Evolutionary conservation across 208 protist species (phyloP), one percentile per base, ranked within the genome.

Genomic region (Phytomonas sp.): DNA sequence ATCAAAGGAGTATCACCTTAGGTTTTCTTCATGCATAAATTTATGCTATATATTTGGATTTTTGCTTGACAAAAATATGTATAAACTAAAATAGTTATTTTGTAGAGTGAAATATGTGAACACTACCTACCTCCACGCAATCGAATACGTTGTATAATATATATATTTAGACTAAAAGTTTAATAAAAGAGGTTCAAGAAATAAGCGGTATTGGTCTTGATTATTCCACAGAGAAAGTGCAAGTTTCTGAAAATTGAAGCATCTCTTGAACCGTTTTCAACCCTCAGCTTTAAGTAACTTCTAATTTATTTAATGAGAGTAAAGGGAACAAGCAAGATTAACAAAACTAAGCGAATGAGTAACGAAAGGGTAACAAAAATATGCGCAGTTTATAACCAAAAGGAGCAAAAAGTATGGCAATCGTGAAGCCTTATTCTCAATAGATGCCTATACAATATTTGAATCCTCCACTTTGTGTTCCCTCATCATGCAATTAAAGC

Each of bases 311-410:
- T 56, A 26, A 56, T 56, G 20, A 23, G 5, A 7, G 6, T 26
- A 26, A 26, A 56, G 17, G n/a, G 11, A 17, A 46, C 17, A 46
- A 15, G 40, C 36, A 68, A 46, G n/a, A n/a, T 68, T 15, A 51
- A 40, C 28, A 68, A 34, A 60, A 23, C 0, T 11, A 36, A 29
- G 37, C 13, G 37, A 60, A 37, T 4, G 65, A 68, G 0, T 26
- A 28, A 60, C 26, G 65, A 59, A 68, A 59, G 30, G 13, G 9
- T 31, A 68, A 59, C 4, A 59, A 68, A 67, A 29, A 60, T 36
- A 51, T 56, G 33, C 9, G 33, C 33, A 40, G 30, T 56, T 67
- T 46, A 51, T 29, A 51, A 67, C 4, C 51, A 43, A 31, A 51
- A 30, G 1, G 15, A 46, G 11, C 40, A 26, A 56, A 56, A 56